Evolutionary conservation across 495 filamentous ascomycete species (phyloP), one percentile per base, ranked within the genome.

Genomic region (Thermochaetoides thermophila): DNA sequence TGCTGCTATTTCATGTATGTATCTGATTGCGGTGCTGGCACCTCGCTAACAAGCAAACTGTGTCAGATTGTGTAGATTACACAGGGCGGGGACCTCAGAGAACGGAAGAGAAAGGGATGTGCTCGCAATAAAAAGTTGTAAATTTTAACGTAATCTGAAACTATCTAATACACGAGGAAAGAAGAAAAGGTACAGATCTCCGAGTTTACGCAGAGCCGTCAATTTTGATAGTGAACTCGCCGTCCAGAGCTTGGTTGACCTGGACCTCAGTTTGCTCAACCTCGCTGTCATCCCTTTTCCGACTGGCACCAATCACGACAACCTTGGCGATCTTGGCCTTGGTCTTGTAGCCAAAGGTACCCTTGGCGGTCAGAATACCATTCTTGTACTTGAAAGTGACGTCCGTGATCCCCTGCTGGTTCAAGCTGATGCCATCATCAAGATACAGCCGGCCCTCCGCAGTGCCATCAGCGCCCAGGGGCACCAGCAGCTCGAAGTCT

Each of bases 401-500:
- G 11, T 61, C 44, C 5, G 64, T 66, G 2, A 59, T 70, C 3
- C 34, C 42, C 0, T 45, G 29, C 46, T 71, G 74, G 28, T 62
- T 39, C 33, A 78, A 17, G 14, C 66, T 72, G 39, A 70, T 62
- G 24, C 74, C 68, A 33, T 77, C 71, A 36, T 80, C 75, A 1
- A 78, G 49, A 41, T 76, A 80, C 38, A 80, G 52, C 28, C 30
- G 27, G 3, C 61, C 61, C 5, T 31, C 22, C 1, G 60, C 61
- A 24, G 39, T 55, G 24, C 60, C 60, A 23, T 63, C 55, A 21
- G 40, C 38, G 16, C 58, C 71, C 0, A 80, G 66, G 1, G 82
- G 73, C 20, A 91, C 58, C 18, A 87, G 35, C 25, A 91, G 53
- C 52, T 78, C 69, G 57, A 86, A 84, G 32, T 73, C 56, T 42